phyloP scores from a whole-genome alignment of 2,329 filamentous ascomycete genomes.

The Cercospora brassicicola region DNA sequence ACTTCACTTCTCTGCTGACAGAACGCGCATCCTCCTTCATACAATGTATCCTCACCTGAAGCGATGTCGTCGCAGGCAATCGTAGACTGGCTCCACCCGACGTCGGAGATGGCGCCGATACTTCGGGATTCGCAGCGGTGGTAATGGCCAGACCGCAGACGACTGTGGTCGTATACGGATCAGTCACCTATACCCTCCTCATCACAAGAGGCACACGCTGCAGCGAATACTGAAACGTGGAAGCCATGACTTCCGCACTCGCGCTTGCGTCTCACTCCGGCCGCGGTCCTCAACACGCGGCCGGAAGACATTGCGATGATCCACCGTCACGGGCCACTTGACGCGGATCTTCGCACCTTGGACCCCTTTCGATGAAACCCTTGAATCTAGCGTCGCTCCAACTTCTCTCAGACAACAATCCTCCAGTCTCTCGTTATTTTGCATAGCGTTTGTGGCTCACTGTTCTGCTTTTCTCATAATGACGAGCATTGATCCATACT shows the following conservation, averaged over 20 bases:
- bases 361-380: not conserved
- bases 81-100: not conserved
- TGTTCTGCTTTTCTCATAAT: not conserved
- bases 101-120: not conserved
- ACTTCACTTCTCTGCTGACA: not conserved
- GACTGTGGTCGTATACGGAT: not conserved
- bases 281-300: not conserved
- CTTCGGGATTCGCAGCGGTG: not conserved
- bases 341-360: conserved; percentile 1
- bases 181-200: not conserved
- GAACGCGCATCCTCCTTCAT: not conserved
- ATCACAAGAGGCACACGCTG: not conserved
- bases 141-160: not conserved
- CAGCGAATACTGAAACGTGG: not conserved
- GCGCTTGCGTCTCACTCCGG: not conserved
- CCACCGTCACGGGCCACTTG: not conserved
- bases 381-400: not conserved
- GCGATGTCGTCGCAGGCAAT: not conserved
- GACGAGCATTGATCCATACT: conserved; percentile 33
- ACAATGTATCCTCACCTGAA: not conserved
- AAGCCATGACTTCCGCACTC: not conserved
- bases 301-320: not conserved
- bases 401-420: not conserved
- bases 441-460: not conserved
- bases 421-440: not conserved